Evolutionary conservation across 306 rosid species (phyloP).

Genomic region (Delonix regia): DNA sequence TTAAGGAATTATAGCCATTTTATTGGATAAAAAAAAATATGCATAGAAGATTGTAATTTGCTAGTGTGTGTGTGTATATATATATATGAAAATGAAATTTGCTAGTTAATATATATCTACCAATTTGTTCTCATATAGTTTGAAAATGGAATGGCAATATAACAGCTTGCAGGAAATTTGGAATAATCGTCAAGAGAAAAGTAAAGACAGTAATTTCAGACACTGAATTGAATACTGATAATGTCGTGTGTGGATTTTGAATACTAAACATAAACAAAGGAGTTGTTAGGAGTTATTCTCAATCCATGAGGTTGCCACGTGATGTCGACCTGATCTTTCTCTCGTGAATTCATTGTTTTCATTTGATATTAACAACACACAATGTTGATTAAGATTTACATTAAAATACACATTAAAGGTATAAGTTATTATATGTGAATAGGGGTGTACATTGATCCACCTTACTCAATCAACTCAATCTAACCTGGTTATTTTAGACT

Average conservation of each 20-base stretch:
- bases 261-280: conserved; percentile 7
- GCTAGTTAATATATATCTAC: background rate
- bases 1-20: no score
- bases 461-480: no score
- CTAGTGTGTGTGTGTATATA: no score
- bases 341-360: background rate
- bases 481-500: no score
- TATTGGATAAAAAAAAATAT: no score
- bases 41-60: no score
- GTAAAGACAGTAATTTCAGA: background rate
- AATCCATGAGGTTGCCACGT: background rate
- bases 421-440: no score
- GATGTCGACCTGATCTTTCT: background rate
- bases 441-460: no score
- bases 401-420: background rate
- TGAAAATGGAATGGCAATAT: background rate
- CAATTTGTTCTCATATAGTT: background rate
- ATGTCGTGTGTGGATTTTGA: conserved; percentile 22
- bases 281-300: background rate
- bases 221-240: background rate
- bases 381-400: background rate
- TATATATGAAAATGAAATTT: no score
- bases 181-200: background rate
- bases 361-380: background rate
- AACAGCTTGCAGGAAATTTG: background rate